phyloP scores from a whole-genome alignment of 2,329 filamentous ascomycete genomes.

The Annulohypoxylon truncatum region DNA sequence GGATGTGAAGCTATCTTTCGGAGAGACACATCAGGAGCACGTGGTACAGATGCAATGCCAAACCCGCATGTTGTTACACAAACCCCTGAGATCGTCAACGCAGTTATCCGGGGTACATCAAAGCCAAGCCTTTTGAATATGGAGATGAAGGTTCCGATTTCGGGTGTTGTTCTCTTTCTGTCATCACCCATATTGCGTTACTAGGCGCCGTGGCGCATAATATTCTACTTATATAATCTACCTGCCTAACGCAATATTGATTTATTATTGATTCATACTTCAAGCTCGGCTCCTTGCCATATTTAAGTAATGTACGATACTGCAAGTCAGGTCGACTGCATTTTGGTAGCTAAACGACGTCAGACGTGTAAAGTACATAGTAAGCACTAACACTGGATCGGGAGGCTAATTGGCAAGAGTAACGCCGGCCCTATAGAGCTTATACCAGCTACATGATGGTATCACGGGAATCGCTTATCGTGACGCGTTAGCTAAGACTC shows the following conservation, averaged over 20 bases:
- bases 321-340: background rate
- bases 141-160: background rate
- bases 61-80: background rate
- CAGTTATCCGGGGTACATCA: conserved; percentile 19
- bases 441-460: background rate
- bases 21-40: background rate
- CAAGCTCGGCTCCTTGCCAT: background rate
- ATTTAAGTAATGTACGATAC: background rate
- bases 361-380: background rate
- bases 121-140: background rate
- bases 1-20: background rate
- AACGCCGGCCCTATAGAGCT: background rate
- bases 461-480: background rate
- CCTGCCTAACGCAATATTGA: background rate
- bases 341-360: background rate
- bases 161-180: background rate
- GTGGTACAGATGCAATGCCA: background rate
- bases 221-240: background rate
- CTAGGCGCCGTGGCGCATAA: too few relatives aligned
- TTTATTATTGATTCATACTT: too few relatives aligned
- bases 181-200: background rate
- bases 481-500: background rate
- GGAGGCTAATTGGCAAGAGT: background rate
- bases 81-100: background rate
- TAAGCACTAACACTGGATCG: background rate